These are phyloP conservation scores for Shiraia sp. DNA, from an alignment of 2,329 filamentous ascomycete genomes.

Conservation along the genomic window DNA sequence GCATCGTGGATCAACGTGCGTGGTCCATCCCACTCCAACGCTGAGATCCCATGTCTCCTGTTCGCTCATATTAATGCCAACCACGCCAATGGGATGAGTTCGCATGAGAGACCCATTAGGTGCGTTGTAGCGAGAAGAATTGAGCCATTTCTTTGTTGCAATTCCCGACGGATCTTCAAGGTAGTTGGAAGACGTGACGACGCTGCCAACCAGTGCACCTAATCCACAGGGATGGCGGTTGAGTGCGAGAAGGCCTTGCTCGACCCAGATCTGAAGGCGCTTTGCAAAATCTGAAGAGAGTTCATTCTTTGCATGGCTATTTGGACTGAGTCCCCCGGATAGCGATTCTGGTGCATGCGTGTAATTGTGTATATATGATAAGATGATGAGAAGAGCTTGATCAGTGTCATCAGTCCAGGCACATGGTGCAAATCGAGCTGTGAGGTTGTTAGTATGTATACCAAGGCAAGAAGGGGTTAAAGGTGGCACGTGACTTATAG, in stretches of 20 bases:
- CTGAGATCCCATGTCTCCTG: conserved; percentile 52
- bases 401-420: conserved; percentile 62
- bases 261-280: conserved; percentile 54
- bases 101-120: conserved; percentile 60
- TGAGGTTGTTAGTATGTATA: neutral
- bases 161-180: conserved; percentile 46
- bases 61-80: conserved; percentile 49
- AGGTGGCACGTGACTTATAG: neutral
- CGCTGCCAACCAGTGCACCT: conserved; percentile 52
- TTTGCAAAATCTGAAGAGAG: conserved; percentile 47
- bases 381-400: conserved; percentile 55
- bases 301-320: conserved; percentile 16
- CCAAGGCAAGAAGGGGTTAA: neutral
- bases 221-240: conserved; percentile 55
- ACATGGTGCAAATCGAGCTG: conserved; percentile 30
- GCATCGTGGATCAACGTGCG: conserved; percentile 58
- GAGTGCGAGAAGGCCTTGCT: conserved; percentile 52
- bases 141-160: conserved; percentile 50
- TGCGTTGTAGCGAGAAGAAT: conserved; percentile 46
- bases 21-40: conserved; percentile 49
- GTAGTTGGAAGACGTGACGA: conserved; percentile 49
- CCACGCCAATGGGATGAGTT: conserved; percentile 56
- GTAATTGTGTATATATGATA: conserved; percentile 53
- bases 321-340: neutral
- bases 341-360: conserved; percentile 13